These are phyloP conservation scores for Yamadazyma epiphylla DNA, from an alignment of 1,139 yeast genomes.

Conservation along the genomic window DNA sequence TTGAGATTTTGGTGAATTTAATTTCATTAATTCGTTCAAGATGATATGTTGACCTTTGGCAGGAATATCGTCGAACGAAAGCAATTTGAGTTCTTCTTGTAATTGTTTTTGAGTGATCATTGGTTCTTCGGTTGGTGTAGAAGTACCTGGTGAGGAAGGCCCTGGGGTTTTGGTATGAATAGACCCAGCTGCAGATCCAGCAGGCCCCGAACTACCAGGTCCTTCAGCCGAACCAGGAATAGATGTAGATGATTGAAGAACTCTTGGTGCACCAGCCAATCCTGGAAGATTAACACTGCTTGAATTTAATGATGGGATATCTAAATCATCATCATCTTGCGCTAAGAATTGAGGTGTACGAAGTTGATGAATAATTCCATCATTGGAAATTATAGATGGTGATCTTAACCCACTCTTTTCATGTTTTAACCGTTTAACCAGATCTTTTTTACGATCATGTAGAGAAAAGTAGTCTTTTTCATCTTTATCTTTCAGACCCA, in stretches of 20 bases:
- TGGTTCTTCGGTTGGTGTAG: slow-evolving; percentile 3
- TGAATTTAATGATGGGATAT: slow-evolving; percentile 14
- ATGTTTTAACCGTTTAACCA: slow-evolving; percentile 5
- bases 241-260: slow-evolving; percentile 2
- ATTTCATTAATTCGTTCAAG: slow-evolving; percentile 76
- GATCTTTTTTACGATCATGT: slow-evolving; percentile 7
- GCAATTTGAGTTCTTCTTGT: slow-evolving; percentile 37
- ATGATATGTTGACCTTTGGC: slow-evolving; percentile 89
- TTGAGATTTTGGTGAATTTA: slow-evolving; percentile 49
- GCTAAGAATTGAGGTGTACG: slow-evolving; percentile 34
- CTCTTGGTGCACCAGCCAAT: slow-evolving; percentile 4
- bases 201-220: too few species aligned
- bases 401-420: slow-evolving; percentile 14
- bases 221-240: slow-evolving; percentile 5
- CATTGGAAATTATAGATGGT: slow-evolving; percentile 37
- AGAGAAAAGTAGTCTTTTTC: slow-evolving; percentile 11
- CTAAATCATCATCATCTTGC: slow-evolving; percentile 21
- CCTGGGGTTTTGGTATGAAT: background rate
- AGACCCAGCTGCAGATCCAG: slow-evolving; percentile 1
- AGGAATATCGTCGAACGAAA: slow-evolving; percentile 78
- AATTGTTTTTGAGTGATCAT: slow-evolving; percentile 33
- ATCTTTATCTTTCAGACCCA: slow-evolving; percentile 14
- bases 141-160: background rate
- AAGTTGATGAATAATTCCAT: slow-evolving; percentile 35
- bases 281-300: slow-evolving; percentile 9